Conservation (phyloP, 2,329 filamentous ascomycete genomes). For the Ophiostoma himal-ulmi region DNA sequence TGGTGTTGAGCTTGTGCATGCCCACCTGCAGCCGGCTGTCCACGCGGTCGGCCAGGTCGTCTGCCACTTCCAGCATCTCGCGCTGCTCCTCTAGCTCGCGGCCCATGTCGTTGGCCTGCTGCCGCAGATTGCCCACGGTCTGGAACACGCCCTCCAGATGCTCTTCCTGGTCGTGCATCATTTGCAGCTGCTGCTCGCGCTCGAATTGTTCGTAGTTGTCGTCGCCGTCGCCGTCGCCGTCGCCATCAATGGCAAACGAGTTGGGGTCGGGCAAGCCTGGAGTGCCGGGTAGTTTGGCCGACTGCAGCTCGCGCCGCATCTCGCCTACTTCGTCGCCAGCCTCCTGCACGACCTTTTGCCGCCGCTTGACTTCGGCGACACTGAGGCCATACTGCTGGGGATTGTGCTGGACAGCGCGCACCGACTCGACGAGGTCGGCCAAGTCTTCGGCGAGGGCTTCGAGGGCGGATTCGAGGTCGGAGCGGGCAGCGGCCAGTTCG, state of each 20-base stretch:
- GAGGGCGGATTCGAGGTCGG: slow-evolving; percentile 62
- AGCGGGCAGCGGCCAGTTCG: slow-evolving; percentile 73
- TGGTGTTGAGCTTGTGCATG: slow-evolving; percentile 75
- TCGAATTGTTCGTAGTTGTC: slow-evolving; percentile 73
- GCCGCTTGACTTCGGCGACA: slow-evolving; percentile 70
- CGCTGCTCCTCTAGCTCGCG: slow-evolving; percentile 91
- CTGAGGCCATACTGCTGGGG: slow-evolving; percentile 84
- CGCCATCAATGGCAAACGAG: slow-evolving; percentile 49
- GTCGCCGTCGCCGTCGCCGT: slow-evolving; percentile 37
- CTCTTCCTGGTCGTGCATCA: slow-evolving; percentile 93
- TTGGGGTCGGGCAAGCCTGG: slow-evolving; percentile 47
- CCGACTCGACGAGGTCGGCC: slow-evolving; percentile 78
- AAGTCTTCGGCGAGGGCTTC: slow-evolving; percentile 73
- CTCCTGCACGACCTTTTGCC: slow-evolving; percentile 78
- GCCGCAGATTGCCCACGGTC: slow-evolving; percentile 82
- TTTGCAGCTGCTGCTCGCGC: slow-evolving; percentile 80
- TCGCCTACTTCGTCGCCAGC: slow-evolving; percentile 82
- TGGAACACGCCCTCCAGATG: slow-evolving; percentile 87
- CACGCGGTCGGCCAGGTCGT: slow-evolving; percentile 78
- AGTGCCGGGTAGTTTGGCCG: slow-evolving; percentile 23
- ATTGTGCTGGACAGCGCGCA: slow-evolving; percentile 79
- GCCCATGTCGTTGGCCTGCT: slow-evolving; percentile 94
- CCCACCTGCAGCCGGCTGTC: slow-evolving; percentile 79
- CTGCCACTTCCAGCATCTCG: slow-evolving; percentile 80
- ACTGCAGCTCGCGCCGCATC: slow-evolving; percentile 73